phyloP scores from a whole-genome alignment of 2,329 filamentous ascomycete species.

The Penicillium sp. region DNA sequence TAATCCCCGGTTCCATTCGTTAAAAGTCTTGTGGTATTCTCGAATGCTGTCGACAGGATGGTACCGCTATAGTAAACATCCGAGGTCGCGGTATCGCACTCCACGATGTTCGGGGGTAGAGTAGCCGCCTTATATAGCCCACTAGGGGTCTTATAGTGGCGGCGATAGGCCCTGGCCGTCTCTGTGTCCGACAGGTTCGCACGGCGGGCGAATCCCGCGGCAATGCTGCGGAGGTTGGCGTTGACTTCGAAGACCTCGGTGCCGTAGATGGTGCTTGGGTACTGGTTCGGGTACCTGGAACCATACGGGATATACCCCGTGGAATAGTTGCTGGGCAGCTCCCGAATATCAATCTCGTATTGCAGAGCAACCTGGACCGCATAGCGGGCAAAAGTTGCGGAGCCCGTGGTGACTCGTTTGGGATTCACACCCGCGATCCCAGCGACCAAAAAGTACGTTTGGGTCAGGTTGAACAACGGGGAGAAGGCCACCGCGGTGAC shows the following conservation, averaged over 20 bases:
- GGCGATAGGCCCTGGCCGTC: conserved; percentile 58
- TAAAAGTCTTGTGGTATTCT: conserved; percentile 65
- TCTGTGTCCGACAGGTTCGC: conserved; percentile 59
- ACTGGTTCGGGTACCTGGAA: conserved; percentile 57
- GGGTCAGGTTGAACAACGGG: conserved; percentile 64
- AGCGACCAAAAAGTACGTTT: conserved; percentile 72
- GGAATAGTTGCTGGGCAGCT: conserved; percentile 66
- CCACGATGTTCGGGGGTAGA: conserved; percentile 59
- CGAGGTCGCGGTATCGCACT: conserved; percentile 70
- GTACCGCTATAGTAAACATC: conserved; percentile 73
- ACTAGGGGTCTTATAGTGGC: conserved; percentile 49
- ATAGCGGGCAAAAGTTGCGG: conserved; percentile 70
- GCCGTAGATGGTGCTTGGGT: conserved; percentile 65
- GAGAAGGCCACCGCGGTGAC: conserved; percentile 68
- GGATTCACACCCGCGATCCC: conserved; percentile 79
- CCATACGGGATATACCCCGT: conserved; percentile 73
- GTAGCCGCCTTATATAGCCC: conserved; percentile 49
- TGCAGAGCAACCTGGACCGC: conserved; percentile 75
- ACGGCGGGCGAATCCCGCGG: conserved; percentile 55
- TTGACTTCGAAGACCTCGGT: conserved; percentile 73
- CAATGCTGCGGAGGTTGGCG: conserved; percentile 59
- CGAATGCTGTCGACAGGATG: conserved; percentile 66
- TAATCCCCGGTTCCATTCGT: conserved; percentile 71
- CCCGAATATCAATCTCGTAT: conserved; percentile 73
- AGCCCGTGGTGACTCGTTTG: conserved; percentile 66